Evolutionary conservation across 163 green algal genomes (phyloP), one percentile per base, ranked within the genome.

Genomic region (Chloroidium sp.): DNA sequence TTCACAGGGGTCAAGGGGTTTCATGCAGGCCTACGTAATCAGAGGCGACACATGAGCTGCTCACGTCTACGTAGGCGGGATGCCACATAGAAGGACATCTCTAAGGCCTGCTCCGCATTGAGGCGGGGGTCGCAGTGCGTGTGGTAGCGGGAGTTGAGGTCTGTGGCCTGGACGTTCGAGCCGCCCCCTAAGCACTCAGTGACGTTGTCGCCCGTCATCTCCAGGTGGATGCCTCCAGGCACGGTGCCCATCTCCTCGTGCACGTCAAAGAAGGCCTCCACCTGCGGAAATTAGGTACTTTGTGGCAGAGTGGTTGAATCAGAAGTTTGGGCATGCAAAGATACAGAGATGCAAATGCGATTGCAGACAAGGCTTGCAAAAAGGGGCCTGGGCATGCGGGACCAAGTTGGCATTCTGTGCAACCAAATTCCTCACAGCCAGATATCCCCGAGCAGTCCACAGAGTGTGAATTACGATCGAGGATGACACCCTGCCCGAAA

Each of bases 121-220:
- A 99, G 91, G 74, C 97, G 92, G 13, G 97, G 97, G 89, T 99
- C 97, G 89, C 97, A 99, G 90, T 99, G 95, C 61, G 97, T 99
- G 91, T 98, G 93, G 92, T 99, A 99, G 86, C 95, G 92, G 10
- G 82, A 90, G 80, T 91, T 88, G 10, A 99, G 90, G 88, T 99
- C 95, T 1, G 92, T 87, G 74, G 92, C 91, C 60, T 76, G 74
- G 69, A 87, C 82, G 74, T 67, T 78, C 8, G 88, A 86, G 67
- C 88, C 90, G 57, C 92, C 92, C 36, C 92, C 92, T 57, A 94
- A 85, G 87, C 92, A 96, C 87, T 96, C 92, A 77, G 95, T 98
- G 75, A 98, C 95, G 84, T 98, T 92, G 85, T 96, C 92, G 76
- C 93, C 95, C 62, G 96, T 99, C 97, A 99, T 99, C 88, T 99